Conservation (phyloP, 306 rosid species). For the Canavalia ensiformis region DNA sequence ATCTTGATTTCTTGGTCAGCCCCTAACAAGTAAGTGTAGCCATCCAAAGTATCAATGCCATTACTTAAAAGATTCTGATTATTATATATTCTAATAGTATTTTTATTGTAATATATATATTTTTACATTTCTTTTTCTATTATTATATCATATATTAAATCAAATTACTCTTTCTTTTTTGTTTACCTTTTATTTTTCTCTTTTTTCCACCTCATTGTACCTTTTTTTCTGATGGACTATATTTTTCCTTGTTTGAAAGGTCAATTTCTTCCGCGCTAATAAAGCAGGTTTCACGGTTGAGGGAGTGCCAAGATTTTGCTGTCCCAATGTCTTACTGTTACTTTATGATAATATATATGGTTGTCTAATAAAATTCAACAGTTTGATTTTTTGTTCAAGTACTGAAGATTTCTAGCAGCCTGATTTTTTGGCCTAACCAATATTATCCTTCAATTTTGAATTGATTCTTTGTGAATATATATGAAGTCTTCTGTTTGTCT, state of each 20-base stretch:
- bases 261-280: background rate
- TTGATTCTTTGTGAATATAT: background rate
- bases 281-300: background rate
- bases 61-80: no score
- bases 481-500: background rate
- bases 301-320: background rate
- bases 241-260: background rate
- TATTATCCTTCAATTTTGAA: background rate
- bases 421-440: background rate
- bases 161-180: no score
- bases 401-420: background rate
- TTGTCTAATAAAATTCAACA: background rate
- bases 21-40: background rate
- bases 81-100: no score
- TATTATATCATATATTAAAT: no score
- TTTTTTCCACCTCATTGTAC: no score
- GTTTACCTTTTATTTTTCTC: no score
- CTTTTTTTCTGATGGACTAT: no score
- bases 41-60: background rate
- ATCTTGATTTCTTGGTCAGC: constrained; percentile 1
- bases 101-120: no score
- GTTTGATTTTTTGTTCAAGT: background rate
- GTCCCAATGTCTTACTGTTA: background rate
- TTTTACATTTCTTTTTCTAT: no score
- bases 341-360: background rate